Conservation (phyloP, 306 rosid genomes). For the Lupinus albus region DNA sequence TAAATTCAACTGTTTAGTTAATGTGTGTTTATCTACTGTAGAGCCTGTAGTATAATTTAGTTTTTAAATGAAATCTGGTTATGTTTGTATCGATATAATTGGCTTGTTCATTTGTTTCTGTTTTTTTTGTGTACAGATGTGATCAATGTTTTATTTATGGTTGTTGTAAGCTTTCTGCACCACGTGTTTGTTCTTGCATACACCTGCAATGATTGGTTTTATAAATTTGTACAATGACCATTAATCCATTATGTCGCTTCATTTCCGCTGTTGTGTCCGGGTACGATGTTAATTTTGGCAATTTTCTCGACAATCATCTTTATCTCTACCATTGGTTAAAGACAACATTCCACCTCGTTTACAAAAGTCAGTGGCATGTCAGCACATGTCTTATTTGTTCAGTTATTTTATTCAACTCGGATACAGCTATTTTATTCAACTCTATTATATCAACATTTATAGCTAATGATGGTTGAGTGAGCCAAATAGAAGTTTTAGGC, state of each 20-base stretch:
- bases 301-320: too few relatives aligned
- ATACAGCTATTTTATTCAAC: too few relatives aligned
- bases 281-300: neutral
- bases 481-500: slow-evolving; percentile 42
- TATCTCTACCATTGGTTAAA: too few relatives aligned
- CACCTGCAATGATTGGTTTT: neutral
- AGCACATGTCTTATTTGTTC: too few relatives aligned
- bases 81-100: slow-evolving; percentile 41
- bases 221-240: too few relatives aligned
- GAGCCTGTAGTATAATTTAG: slow-evolving; percentile 45
- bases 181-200: neutral
- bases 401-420: too few relatives aligned
- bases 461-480: too few relatives aligned
- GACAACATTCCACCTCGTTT: too few relatives aligned
- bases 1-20: slow-evolving; percentile 59
- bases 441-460: too few relatives aligned
- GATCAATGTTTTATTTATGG: neutral
- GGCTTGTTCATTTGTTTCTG: slow-evolving; percentile 5
- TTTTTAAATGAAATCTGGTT: slow-evolving; percentile 23
- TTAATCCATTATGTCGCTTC: neutral
- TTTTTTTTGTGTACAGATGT: slow-evolving; percentile 5
- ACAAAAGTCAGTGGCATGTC: too few relatives aligned
- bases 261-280: neutral
- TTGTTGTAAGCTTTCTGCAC: neutral
- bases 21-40: slow-evolving; percentile 55